A percentile compares a stretch with the other conserved stretches of the same genome.
Evolutionary conservation across 2,329 filamentous ascomycete genomes (phyloP).

Genomic region (Ophiocordyceps camponoti-saundersi): DNA sequence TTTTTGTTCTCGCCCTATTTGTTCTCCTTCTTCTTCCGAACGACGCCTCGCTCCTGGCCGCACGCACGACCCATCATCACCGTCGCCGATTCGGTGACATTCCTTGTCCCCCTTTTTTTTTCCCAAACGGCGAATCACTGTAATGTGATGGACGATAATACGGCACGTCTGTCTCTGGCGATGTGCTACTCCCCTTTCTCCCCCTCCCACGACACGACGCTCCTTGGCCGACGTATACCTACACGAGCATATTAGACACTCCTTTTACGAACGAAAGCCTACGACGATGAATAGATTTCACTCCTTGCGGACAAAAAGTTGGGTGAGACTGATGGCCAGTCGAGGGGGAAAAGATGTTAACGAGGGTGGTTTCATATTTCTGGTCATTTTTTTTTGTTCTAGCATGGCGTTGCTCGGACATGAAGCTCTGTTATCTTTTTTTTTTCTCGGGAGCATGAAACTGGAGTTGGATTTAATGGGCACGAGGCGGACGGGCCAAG

Average conservation of each 20-base stretch:
- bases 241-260: constrained; percentile 8
- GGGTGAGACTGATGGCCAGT: constrained; percentile 3
- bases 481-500: too few species aligned
- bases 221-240: constrained; percentile 11
- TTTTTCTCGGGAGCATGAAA: neutral
- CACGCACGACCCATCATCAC: too few species aligned
- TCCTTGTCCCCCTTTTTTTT: neutral
- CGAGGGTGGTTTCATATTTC: neutral
- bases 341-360: too few species aligned
- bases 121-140: too few species aligned
- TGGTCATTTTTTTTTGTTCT: neutral
- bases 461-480: neutral
- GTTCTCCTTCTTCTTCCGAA: too few species aligned
- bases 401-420: neutral
- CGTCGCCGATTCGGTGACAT: neutral
- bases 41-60: too few species aligned
- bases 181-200: neutral
- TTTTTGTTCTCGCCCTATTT: too few species aligned
- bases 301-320: constrained; percentile 4
- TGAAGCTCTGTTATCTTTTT: neutral
- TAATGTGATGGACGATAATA: neutral
- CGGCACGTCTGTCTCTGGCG: neutral
- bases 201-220: constrained; percentile 6
- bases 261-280: constrained; percentile 15
- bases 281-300: constrained; percentile 9